phyloP scores from a whole-genome alignment of 257 asterid species.

The Gentiana dahurica region DNA sequence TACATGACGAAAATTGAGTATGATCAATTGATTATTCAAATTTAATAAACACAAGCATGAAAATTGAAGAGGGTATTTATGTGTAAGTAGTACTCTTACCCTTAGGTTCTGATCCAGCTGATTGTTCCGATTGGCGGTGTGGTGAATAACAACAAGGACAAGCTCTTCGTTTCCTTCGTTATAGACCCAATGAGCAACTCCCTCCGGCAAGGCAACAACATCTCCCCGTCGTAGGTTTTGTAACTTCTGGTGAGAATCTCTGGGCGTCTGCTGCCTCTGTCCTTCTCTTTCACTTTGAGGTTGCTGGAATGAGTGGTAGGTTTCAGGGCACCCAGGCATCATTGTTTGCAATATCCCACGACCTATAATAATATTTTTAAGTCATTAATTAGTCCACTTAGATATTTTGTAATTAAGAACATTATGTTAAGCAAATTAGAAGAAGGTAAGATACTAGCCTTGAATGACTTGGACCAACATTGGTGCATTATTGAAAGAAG shows the following conservation, averaged over 20 bases:
- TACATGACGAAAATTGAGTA: not conserved
- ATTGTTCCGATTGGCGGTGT: slow-evolving; percentile 35
- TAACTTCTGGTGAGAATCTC: slow-evolving; percentile 43
- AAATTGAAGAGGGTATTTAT: not conserved
- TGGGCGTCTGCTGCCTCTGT: slow-evolving; percentile 1
- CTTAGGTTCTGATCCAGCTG: slow-evolving; percentile 50
- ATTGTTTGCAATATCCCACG: slow-evolving; percentile 6
- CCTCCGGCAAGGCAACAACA: slow-evolving; percentile 41
- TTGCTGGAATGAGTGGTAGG: slow-evolving; percentile 7
- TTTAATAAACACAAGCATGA: not conserved
- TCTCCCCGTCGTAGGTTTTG: slow-evolving; percentile 34
- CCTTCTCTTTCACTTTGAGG: not conserved
- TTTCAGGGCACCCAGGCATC: slow-evolving; percentile 16
- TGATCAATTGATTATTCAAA: not conserved
- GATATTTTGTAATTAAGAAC: too few relatives aligned
- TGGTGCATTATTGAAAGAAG: slow-evolving; percentile 12
- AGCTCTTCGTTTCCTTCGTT: slow-evolving; percentile 35
- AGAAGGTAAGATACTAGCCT: not conserved
- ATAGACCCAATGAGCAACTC: slow-evolving; percentile 40
- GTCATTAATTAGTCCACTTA: not conserved
- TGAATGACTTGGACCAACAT: slow-evolving; percentile 2
- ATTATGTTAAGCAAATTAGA: too few relatives aligned
- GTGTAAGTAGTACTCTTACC: slow-evolving; percentile 14
- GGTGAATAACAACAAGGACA: slow-evolving; percentile 41
- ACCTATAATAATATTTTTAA: slow-evolving; percentile 3